Conservation (phyloP, 129 eudicot species). For the Escallonia rubra region DNA sequence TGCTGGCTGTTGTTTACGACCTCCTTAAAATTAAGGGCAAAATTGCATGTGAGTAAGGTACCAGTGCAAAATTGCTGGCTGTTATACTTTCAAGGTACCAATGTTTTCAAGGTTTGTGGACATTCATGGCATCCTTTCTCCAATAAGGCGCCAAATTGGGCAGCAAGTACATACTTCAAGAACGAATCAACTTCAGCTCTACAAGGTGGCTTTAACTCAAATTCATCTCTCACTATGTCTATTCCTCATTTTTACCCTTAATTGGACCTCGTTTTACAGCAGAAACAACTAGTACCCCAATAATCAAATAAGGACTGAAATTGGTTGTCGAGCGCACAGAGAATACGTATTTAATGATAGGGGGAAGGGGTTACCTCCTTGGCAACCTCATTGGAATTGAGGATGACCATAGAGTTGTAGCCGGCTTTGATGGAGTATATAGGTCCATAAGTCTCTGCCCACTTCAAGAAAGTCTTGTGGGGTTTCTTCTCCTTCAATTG, state of each 20-base stretch:
- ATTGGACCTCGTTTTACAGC: neutral
- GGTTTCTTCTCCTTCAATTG: conserved; percentile 57
- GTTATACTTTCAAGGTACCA: too few relatives aligned
- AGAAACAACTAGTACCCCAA: neutral
- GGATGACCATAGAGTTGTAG: conserved; percentile 48
- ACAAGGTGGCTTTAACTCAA: too few relatives aligned
- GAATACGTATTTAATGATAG: neutral
- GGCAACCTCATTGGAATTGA: conserved; percentile 59
- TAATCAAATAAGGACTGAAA: neutral
- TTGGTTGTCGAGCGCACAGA: neutral
- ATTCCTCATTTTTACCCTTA: neutral
- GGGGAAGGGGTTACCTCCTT: conserved; percentile 51
- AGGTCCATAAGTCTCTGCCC: conserved; percentile 84
- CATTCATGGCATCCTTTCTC: too few relatives aligned
- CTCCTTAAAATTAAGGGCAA: too few relatives aligned
- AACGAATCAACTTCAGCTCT: too few relatives aligned
- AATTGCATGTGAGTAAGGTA: too few relatives aligned
- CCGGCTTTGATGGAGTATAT: conserved; percentile 73
- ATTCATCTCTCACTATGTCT: neutral
- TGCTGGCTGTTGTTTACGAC: too few relatives aligned
- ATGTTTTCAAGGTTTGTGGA: too few relatives aligned
- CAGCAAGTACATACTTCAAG: too few relatives aligned
- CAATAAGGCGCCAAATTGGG: too few relatives aligned
- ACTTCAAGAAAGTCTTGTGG: conserved; percentile 57
- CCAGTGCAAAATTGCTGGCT: too few relatives aligned